phyloP scores from a whole-genome alignment of 163 green algal species.

The Chlamydomonas reinhardtii region DNA sequence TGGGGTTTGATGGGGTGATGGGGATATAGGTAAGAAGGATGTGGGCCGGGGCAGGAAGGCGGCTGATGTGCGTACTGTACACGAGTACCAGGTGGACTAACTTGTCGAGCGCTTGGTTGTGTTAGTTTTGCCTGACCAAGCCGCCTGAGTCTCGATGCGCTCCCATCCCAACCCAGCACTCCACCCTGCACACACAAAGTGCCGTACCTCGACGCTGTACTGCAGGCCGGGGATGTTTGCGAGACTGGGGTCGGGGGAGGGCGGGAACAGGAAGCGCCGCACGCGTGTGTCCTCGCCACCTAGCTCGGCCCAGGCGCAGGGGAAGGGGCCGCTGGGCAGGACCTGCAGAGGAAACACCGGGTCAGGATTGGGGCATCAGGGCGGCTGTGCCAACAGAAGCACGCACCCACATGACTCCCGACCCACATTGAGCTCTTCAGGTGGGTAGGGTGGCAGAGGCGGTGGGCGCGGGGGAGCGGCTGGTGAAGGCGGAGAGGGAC shows the following conservation, averaged over 20 bases:
- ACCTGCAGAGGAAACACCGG: neutral
- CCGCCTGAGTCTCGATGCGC: no score
- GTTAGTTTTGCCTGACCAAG: no score
- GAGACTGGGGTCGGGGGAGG: neutral
- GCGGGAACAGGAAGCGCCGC: constrained; percentile 31
- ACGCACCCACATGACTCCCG: no score
- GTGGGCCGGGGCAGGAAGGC: no score
- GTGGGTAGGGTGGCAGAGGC: constrained; percentile 13
- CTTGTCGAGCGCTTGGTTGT: no score
- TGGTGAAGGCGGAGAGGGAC: neutral
- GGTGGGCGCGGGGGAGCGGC: neutral
- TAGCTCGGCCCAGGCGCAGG: constrained; percentile 10
- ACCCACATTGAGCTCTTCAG: constrained; percentile 3
- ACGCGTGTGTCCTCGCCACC: constrained; percentile 1
- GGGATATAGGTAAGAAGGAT: no score
- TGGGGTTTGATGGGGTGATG: neutral
- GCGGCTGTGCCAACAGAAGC: no score
- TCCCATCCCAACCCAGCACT: no score
- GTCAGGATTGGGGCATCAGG: no score
- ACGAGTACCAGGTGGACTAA: no score
- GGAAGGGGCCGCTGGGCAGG: constrained; percentile 4
- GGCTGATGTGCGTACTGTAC: neutral
- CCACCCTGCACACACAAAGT: no score
- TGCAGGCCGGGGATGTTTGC: neutral
- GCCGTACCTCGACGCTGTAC: constrained; percentile 13